A percentile compares a stretch with the other conserved stretches of the same genome.
phyloP scores from a whole-genome alignment of 208 protist species.

The Tritrichomonas musculus region DNA sequence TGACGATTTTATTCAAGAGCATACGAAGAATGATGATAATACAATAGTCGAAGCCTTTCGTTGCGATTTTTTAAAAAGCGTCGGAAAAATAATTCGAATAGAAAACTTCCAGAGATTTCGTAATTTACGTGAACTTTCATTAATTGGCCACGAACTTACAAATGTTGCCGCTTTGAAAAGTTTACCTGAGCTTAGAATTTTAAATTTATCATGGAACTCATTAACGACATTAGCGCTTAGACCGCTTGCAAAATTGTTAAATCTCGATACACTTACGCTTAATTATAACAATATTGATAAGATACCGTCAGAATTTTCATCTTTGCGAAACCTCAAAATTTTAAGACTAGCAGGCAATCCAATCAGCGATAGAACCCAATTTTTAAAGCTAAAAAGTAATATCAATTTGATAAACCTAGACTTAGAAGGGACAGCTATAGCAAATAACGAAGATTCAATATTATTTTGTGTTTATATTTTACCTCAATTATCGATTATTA shows the following conservation, averaged over 20 bases:
- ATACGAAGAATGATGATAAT: too few species aligned
- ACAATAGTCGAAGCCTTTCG: too few species aligned
- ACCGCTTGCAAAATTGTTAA: background rate
- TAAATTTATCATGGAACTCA: background rate
- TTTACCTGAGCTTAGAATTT: background rate
- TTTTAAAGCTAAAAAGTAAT: background rate
- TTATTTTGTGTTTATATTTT: constrained; percentile 6
- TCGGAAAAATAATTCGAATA: background rate
- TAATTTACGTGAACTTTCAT: background rate
- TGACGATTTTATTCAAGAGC: too few species aligned
- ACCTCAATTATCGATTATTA: background rate
- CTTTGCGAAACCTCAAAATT: background rate
- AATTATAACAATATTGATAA: background rate
- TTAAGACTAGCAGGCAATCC: background rate
- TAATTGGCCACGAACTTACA: background rate
- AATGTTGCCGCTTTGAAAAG: background rate
- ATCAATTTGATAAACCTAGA: background rate
- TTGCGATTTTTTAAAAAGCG: too few species aligned
- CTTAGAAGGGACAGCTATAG: background rate
- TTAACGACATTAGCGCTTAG: background rate
- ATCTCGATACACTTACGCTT: background rate
- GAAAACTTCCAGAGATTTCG: background rate
- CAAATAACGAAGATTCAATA: background rate
- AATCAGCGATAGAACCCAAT: background rate
- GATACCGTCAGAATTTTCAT: background rate